These are phyloP conservation scores for Leccinum obscurum DNA, from an alignment of 768 basidiomycete genomes.

Conservation along the genomic window DNA sequence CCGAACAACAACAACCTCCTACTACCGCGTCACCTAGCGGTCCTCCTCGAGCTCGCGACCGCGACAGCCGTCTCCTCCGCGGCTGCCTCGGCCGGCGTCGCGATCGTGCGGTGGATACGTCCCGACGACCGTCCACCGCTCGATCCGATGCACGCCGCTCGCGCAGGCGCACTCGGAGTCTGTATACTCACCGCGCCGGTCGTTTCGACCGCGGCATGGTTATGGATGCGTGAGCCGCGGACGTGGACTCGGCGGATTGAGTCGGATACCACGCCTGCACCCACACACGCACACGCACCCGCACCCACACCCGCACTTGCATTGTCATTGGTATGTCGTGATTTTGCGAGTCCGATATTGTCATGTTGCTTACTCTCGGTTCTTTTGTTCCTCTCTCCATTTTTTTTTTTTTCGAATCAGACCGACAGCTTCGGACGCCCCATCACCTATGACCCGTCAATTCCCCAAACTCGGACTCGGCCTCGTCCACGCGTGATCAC, in stretches of 20 bases:
- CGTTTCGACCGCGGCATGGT: constrained; percentile 7
- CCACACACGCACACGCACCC: neutral
- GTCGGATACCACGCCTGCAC: neutral
- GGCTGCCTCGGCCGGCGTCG: constrained; percentile 11
- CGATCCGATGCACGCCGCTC: constrained; percentile 17
- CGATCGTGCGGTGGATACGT: neutral
- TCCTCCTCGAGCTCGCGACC: constrained; percentile 14
- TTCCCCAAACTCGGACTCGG: neutral
- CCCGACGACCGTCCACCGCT: neutral
- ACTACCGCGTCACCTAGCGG: neutral
- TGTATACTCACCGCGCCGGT: constrained; percentile 9
- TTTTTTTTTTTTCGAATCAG: neutral
- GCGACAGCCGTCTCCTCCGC: constrained; percentile 15
- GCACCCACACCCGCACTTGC: neutral
- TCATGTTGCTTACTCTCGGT: neutral
- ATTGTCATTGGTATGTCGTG: constrained; percentile 9
- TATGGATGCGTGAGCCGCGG: constrained; percentile 6
- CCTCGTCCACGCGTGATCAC: neutral
- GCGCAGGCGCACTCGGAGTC: constrained; percentile 15
- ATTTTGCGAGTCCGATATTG: neutral
- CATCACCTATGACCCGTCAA: neutral
- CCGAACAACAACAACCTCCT: neutral
- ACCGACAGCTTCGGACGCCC: neutral
- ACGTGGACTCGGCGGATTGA: constrained; percentile 3
- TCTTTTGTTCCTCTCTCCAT: neutral